Conservation (phyloP, 306 rosid genomes). For the Styphnolobium japonicum region DNA sequence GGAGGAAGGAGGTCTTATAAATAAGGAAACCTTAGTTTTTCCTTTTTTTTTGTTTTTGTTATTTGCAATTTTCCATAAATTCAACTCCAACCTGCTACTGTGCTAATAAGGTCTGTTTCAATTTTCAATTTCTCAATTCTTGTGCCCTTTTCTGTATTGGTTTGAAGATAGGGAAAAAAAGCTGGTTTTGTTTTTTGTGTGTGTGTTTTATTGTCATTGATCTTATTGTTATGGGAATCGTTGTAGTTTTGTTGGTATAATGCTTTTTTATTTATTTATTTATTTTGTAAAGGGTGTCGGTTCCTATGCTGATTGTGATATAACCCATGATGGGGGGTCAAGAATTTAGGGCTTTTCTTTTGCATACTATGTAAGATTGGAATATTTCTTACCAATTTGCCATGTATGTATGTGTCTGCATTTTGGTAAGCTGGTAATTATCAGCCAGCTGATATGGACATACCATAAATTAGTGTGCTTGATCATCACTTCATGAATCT, state of each 20-base stretch:
- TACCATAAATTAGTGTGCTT: conserved; percentile 8
- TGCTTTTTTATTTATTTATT: background rate
- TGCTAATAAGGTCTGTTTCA: conserved; percentile 34
- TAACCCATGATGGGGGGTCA: conserved; percentile 25
- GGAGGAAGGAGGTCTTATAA: conserved; percentile 40
- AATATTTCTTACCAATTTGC: conserved; percentile 18
- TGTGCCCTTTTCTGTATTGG: background rate
- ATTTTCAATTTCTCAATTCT: conserved; percentile 9
- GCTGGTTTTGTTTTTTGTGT: background rate
- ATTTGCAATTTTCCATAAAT: conserved; percentile 16
- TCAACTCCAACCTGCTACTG: conserved; percentile 29
- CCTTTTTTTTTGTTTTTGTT: conserved; percentile 9
- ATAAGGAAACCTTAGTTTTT: conserved; percentile 45
- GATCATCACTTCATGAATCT: conserved; percentile 18
- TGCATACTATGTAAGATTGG: conserved; percentile 32
- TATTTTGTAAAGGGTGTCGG: background rate
- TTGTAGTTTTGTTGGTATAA: conserved; percentile 5
- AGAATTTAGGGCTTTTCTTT: conserved; percentile 54
- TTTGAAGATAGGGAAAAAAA: background rate
- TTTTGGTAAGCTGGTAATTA: conserved; percentile 22
- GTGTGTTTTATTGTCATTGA: conserved; percentile 23
- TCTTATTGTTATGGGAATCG: conserved; percentile 20
- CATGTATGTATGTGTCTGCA: conserved; percentile 16
- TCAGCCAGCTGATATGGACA: background rate
- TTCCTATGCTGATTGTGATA: conserved; percentile 30